phyloP scores from a whole-genome alignment of 352 stramenopile species.

The Globisporangium radiosum region DNA sequence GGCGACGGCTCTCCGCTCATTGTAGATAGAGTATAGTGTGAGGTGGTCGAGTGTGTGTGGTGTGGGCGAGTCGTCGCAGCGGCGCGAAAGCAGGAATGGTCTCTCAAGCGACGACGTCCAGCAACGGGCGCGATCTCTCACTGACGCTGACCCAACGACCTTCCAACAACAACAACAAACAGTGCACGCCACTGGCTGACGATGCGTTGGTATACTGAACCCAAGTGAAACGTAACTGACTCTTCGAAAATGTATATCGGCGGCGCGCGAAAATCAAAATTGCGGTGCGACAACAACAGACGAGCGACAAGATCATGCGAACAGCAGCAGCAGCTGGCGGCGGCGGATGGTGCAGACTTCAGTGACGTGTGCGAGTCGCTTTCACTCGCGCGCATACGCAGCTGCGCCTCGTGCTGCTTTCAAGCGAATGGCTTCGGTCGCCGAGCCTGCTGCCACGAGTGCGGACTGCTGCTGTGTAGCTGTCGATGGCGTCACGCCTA shows the following conservation, averaged over 20 bases:
- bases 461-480: background rate
- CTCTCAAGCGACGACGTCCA: no score
- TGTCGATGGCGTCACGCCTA: background rate
- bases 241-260: no score
- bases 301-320: background rate
- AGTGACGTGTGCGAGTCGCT: background rate
- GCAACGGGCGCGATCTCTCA: no score
- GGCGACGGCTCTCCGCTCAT: conserved; percentile 56
- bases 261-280: no score
- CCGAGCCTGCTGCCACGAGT: conserved; percentile 19
- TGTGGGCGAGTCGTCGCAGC: background rate
- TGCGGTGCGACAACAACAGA: background rate
- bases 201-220: background rate
- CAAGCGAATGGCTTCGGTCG: conserved; percentile 22
- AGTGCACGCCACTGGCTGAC: background rate
- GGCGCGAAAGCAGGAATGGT: conserved; percentile 4
- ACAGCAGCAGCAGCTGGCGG: no score
- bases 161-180: background rate
- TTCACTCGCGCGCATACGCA: no score
- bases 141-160: background rate
- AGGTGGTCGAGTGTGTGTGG: background rate
- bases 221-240: background rate
- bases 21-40: conserved; percentile 1
- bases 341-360: no score
- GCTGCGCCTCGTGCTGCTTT: conserved; percentile 5